phyloP scores from a whole-genome alignment of 2,329 filamentous ascomycete species.

The Hypoxylon sp. region DNA sequence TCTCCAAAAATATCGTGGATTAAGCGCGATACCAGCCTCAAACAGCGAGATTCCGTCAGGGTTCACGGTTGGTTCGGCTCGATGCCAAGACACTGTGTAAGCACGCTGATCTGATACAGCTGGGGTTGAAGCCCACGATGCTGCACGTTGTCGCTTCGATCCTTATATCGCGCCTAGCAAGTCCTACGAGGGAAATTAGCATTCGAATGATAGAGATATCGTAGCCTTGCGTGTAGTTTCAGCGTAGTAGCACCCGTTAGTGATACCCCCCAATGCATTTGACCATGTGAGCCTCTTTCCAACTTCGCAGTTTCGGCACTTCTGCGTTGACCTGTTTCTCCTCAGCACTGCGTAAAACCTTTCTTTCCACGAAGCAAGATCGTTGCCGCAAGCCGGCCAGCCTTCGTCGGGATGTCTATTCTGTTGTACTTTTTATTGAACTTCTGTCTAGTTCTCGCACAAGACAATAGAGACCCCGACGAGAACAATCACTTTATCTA shows the following conservation, averaged over 20 bases:
- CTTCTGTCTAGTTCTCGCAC: constrained; percentile 21
- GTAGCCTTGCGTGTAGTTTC: constrained; percentile 1
- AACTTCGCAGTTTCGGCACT: not conserved
- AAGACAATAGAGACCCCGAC: constrained; percentile 24
- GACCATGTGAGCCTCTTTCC: not conserved
- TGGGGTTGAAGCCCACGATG: not conserved
- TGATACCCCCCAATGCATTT: not conserved
- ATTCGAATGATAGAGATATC: not conserved
- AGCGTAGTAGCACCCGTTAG: constrained; percentile 4
- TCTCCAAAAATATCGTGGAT: too few relatives aligned
- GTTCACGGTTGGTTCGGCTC: constrained; percentile 3
- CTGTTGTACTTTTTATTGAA: constrained; percentile 10
- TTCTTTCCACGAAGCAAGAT: not conserved
- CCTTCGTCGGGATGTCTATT: constrained; percentile 14
- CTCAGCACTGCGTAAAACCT: not conserved
- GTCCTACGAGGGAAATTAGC: not conserved
- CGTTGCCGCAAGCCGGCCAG: constrained; percentile 2
- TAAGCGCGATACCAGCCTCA: not conserved
- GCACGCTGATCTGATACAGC: constrained; percentile 2
- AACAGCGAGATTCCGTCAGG: not conserved
- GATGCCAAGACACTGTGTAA: constrained; percentile 1
- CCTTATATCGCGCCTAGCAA: not conserved
- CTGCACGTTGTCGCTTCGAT: not conserved
- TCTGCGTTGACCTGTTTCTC: constrained; percentile 1
- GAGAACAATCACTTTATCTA: constrained; percentile 32